Conservation (phyloP, 1,284 basidiomycete genomes). For the Cryptococcus neoformans region DNA sequence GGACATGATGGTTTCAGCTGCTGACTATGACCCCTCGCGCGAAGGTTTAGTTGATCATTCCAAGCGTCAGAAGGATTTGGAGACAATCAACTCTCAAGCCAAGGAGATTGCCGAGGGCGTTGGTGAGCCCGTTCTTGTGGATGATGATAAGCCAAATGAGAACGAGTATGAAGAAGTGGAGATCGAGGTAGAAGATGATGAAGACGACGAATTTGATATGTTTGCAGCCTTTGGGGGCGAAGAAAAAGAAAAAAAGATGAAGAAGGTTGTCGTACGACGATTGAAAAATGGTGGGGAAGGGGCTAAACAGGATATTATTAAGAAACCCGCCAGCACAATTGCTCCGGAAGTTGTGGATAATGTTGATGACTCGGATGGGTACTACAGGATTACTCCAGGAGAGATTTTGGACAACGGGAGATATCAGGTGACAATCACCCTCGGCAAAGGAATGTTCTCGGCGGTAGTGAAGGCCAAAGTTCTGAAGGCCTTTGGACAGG, state of each 20-base stretch:
- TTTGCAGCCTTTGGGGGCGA: slow-evolving; percentile 64
- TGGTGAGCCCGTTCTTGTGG: slow-evolving; percentile 43
- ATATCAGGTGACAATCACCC: slow-evolving; percentile 90
- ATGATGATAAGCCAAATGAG: slow-evolving; percentile 41
- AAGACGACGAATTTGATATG: slow-evolving; percentile 82
- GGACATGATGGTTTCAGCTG: slow-evolving; percentile 74
- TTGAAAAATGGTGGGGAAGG: slow-evolving; percentile 54
- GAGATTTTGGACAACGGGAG: slow-evolving; percentile 89
- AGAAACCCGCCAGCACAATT: slow-evolving; percentile 55
- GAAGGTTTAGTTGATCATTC: slow-evolving; percentile 79
- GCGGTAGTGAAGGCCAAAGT: slow-evolving; percentile 90
- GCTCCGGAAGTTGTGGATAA: slow-evolving; percentile 55
- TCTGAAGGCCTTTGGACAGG: slow-evolving; percentile 62
- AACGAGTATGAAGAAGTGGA: slow-evolving; percentile 57
- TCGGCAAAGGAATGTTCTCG: slow-evolving; percentile 99
- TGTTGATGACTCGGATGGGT: slow-evolving; percentile 82
- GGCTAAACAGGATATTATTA: slow-evolving; percentile 75
- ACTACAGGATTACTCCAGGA: slow-evolving; percentile 91
- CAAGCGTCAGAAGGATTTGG: slow-evolving; percentile 52
- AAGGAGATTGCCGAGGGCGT: slow-evolving; percentile 47
- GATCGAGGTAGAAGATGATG: slow-evolving; percentile 57
- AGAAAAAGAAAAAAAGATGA: slow-evolving; percentile 57
- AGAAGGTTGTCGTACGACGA: slow-evolving; percentile 51
- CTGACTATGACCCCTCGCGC: slow-evolving; percentile 86
- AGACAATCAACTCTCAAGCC: slow-evolving; percentile 4